A percentile compares a stretch with the other conserved stretches of the same genome.
These are phyloP conservation scores for Santalum album DNA, from an alignment of 164 flowering plant genomes.

Conservation along the genomic window DNA sequence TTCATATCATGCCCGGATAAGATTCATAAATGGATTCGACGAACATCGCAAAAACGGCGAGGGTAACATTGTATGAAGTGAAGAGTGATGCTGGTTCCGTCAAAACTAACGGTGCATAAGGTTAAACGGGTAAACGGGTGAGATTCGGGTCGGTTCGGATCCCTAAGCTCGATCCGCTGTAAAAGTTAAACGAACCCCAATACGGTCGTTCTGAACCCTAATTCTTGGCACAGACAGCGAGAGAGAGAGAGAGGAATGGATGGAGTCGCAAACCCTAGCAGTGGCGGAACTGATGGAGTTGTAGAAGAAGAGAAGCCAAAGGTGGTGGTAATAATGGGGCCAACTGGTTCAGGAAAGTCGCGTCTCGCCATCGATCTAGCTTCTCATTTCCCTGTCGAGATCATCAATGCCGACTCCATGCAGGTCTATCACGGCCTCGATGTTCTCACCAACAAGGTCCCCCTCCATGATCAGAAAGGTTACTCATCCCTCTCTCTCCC, in stretches of 20 bases:
- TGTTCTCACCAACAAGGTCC: conserved; percentile 89
- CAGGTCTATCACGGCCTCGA: conserved; percentile 85
- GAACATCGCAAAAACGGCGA: too few species aligned
- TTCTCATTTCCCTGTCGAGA: conserved; percentile 65
- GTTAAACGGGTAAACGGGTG: too few species aligned
- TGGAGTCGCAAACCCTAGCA: conserved; percentile 12
- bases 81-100: too few species aligned
- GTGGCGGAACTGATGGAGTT: conserved; percentile 4
- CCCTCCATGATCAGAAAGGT: conserved; percentile 67
- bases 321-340: conserved; percentile 79
- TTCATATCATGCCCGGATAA: too few species aligned
- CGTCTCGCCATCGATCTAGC: conserved; percentile 78
- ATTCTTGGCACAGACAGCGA: too few species aligned
- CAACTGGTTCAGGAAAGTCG: conserved; percentile 86
- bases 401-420: conserved; percentile 96
- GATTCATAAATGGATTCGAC: too few species aligned
- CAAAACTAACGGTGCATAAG: too few species aligned
- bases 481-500: not conserved
- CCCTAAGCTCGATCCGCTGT: too few species aligned
- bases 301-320: conserved; percentile 31
- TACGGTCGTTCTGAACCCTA: too few species aligned
- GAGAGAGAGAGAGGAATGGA: not conserved
- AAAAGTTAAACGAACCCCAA: too few species aligned
- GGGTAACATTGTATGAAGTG: too few species aligned
- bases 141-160: too few species aligned